Percentiles rank a stretch among this genome's conserved stretches.
phyloP scores from a whole-genome alignment of 192 early-diverging fungal genomes.

The Lobosporangium transversale region DNA sequence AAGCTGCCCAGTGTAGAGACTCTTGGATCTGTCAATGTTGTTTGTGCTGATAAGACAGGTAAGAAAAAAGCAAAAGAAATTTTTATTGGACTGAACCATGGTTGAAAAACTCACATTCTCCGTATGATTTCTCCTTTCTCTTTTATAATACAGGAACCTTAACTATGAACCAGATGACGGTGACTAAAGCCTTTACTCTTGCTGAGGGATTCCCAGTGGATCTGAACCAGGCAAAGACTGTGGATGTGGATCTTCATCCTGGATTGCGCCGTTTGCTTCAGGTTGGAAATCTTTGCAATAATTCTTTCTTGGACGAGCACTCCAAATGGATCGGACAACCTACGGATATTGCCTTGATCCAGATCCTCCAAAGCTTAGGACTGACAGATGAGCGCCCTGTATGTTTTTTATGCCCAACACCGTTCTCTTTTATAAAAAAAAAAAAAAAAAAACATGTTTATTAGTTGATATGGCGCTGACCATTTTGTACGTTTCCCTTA shows the following conservation, averaged over 20 bases:
- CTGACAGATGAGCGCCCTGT: slow-evolving; percentile 80
- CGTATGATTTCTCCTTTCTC: not conserved
- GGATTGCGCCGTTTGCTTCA: slow-evolving; percentile 56
- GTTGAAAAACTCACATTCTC: not conserved
- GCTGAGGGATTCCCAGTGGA: slow-evolving; percentile 60
- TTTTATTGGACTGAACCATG: no score
- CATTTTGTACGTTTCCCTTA: no score
- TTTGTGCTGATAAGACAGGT: slow-evolving; percentile 98
- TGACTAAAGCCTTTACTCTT: slow-evolving; percentile 81
- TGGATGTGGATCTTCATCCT: slow-evolving; percentile 38
- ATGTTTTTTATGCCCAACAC: slow-evolving; percentile 10
- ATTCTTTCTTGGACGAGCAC: slow-evolving; percentile 78
- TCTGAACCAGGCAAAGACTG: slow-evolving; percentile 55
- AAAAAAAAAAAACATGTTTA: no score
- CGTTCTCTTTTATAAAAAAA: not conserved
- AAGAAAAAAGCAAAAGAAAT: no score
- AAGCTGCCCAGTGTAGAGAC: slow-evolving; percentile 96
- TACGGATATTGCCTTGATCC: slow-evolving; percentile 93
- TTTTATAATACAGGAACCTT: slow-evolving; percentile 69
- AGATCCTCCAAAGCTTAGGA: slow-evolving; percentile 65
- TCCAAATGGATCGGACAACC: slow-evolving; percentile 89
- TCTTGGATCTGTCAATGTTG: slow-evolving; percentile 92
- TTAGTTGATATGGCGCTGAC: no score
- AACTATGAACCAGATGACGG: slow-evolving; percentile 96
- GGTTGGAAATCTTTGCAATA: slow-evolving; percentile 91